Evolutionary conservation across 352 stramenopile genomes (phyloP), one percentile per base, ranked within the genome.

Genomic region (Globisporangium alternatum): DNA sequence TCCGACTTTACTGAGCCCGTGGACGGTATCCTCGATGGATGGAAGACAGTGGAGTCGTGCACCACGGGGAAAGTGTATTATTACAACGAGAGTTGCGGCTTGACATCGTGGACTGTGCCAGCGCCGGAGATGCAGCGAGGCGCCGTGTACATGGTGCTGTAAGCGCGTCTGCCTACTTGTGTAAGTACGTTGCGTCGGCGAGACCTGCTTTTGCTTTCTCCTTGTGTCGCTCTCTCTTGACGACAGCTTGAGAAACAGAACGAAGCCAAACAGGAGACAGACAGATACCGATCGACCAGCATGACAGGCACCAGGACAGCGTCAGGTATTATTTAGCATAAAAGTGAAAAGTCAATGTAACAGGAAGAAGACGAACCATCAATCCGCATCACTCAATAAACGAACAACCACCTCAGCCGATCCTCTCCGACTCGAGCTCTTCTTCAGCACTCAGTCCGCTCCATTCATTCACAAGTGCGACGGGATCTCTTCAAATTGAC

Each of bases 31-130:
- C 65, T 65, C 9, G 66, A 70, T 5, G 82, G 85, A 30, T 93
- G 85, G 85, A 74, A 87, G 33, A 70, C 85, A 0, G 85, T 93
- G 63, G 55, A 86, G 25, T 93, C 81, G 10, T 80, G 78, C 47
- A 88, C 83, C 53, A 91, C 81, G 7, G 83, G 81, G 65, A 93
- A 90, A 65, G 62, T 89, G 69, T 93, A 93, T 71, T 93, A 83
- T 66, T 93, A 89, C 78, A 91, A 93, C 75, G 77, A 86, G 56
- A 81, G 75, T 43, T 89, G 78, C 60, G 81, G 81, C 49, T 74
- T 86, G 67, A 88, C 85, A 62, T 91, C 82, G 25, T 93, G 85
- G 85, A 93, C 85, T 21, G 60, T 91, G 54, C 85, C 85, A 15
- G 72, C 74, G 39, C 72, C 81, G 2, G 80, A 91, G 67, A 77